phyloP scores from a whole-genome alignment of 495 filamentous ascomycete species.

The Penicillium canariense region DNA sequence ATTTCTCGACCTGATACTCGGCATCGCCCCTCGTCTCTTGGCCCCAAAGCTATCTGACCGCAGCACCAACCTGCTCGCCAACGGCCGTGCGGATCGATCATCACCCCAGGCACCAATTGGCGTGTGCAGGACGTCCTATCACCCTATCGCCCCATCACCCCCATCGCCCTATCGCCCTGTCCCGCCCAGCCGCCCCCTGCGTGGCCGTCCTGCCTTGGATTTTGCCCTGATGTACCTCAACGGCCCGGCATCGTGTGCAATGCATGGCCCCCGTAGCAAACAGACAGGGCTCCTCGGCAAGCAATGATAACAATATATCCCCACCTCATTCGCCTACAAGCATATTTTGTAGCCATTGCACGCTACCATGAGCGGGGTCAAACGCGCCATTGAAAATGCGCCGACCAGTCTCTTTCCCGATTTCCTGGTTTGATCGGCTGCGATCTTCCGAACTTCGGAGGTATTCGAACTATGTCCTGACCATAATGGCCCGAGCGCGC shows the following conservation, averaged over 20 bases:
- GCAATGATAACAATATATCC: not conserved
- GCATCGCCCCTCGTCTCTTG: not conserved
- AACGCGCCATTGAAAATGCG: not conserved
- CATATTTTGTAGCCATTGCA: not conserved
- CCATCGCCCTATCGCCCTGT: not conserved
- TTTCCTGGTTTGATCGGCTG: not conserved
- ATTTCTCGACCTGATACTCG: not conserved
- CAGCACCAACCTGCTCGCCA: not conserved
- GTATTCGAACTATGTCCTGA: not conserved
- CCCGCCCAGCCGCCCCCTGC: not conserved
- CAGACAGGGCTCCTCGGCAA: not conserved
- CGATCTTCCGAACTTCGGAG: not conserved
- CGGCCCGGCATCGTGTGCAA: slow-evolving; percentile 4
- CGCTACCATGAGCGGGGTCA: slow-evolving; percentile 5
- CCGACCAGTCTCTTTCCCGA: not conserved
- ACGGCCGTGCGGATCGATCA: slow-evolving; percentile 9
- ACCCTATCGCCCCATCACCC: not conserved
- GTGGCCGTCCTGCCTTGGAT: not conserved
- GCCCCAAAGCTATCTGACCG: slow-evolving; percentile 7
- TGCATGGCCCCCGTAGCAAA: slow-evolving; percentile 20
- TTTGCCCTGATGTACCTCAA: slow-evolving; percentile 6
- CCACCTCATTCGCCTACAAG: not conserved
- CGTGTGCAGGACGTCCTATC: not conserved
- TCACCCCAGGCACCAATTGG: slow-evolving; percentile 14
- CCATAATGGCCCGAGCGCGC: not conserved